phyloP scores from a whole-genome alignment of 768 basidiomycete genomes.

The Boletales sp. region DNA sequence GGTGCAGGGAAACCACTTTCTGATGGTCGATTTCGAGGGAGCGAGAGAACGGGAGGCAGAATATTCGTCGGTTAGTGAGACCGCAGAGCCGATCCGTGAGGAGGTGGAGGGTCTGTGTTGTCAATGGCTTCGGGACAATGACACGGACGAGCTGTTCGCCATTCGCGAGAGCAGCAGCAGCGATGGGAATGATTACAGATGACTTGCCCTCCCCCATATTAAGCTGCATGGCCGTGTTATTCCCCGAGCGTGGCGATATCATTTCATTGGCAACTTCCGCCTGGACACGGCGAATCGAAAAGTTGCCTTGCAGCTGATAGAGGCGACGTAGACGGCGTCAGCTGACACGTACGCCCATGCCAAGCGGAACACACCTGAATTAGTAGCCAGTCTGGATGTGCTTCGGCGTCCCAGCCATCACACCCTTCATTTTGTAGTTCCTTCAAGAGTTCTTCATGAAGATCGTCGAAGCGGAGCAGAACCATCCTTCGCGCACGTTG shows the following conservation, averaged over 20 bases:
- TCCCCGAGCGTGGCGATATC: slow-evolving; percentile 33
- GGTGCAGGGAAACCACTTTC: slow-evolving; percentile 13
- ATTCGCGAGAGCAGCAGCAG: slow-evolving; percentile 38
- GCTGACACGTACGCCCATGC: too few species aligned
- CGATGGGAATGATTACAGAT: slow-evolving; percentile 44
- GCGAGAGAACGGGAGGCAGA: slow-evolving; percentile 46
- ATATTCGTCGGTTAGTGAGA: slow-evolving; percentile 42
- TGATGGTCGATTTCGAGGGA: not conserved
- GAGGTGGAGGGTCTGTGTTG: slow-evolving; percentile 43
- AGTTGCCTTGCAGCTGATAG: slow-evolving; percentile 40
- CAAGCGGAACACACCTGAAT: slow-evolving; percentile 32
- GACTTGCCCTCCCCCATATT: slow-evolving; percentile 58
- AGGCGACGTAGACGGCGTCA: not conserved
- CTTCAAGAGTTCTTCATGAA: slow-evolving; percentile 27
- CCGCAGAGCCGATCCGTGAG: slow-evolving; percentile 40
- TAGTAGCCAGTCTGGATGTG: slow-evolving; percentile 39
- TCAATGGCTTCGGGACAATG: slow-evolving; percentile 44
- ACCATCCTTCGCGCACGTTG: slow-evolving; percentile 37
- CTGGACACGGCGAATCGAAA: slow-evolving; percentile 42
- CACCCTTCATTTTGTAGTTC: slow-evolving; percentile 20
- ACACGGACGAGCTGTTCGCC: slow-evolving; percentile 41
- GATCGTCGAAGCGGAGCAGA: slow-evolving; percentile 10
- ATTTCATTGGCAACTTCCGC: slow-evolving; percentile 39
- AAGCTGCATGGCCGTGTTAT: slow-evolving; percentile 43
- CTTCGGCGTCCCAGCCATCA: slow-evolving; percentile 14